phyloP scores from a whole-genome alignment of 306 rosid genomes.

The Lathyrus tuberosus region DNA sequence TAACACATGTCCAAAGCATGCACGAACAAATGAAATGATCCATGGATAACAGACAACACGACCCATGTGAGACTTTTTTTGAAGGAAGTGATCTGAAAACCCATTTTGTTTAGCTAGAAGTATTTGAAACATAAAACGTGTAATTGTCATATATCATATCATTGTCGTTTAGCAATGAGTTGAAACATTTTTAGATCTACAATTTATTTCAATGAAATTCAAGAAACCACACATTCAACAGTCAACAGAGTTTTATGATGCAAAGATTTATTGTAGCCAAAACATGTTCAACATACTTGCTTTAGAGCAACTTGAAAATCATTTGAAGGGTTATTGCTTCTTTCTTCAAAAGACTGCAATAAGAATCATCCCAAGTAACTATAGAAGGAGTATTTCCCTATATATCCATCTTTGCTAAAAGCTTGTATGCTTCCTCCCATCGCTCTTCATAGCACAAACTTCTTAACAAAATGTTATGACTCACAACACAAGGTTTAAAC shows the following conservation, averaged over 20 bases:
- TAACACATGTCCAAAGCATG: constrained; percentile 32
- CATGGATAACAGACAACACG: constrained; percentile 29
- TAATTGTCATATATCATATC: constrained; percentile 7
- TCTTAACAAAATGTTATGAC: too few species aligned
- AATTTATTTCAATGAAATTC: constrained; percentile 23
- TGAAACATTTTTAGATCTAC: constrained; percentile 8
- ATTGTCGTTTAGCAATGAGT: constrained; percentile 13
- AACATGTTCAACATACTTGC: constrained; percentile 49
- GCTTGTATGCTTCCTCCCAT: too few species aligned
- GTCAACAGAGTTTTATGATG: neutral
- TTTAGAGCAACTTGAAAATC: constrained; percentile 70
- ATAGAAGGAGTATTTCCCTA: too few species aligned
- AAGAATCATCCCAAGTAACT: constrained; percentile 31
- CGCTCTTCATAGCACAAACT: too few species aligned
- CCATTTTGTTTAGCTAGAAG: constrained; percentile 6
- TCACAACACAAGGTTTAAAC: too few species aligned
- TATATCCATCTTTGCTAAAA: too few species aligned
- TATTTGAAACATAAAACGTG: constrained; percentile 1
- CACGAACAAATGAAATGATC: constrained; percentile 9
- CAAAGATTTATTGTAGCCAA: constrained; percentile 27
- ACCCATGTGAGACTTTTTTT: constrained; percentile 13
- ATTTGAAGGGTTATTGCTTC: constrained; percentile 57
- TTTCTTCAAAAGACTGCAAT: constrained; percentile 60
- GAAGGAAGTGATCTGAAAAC: constrained; percentile 14
- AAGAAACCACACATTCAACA: constrained; percentile 12